Base-by-base conservation (phyloP, 768 basidiomycete species). In the Kwoniella sp. region DNA sequence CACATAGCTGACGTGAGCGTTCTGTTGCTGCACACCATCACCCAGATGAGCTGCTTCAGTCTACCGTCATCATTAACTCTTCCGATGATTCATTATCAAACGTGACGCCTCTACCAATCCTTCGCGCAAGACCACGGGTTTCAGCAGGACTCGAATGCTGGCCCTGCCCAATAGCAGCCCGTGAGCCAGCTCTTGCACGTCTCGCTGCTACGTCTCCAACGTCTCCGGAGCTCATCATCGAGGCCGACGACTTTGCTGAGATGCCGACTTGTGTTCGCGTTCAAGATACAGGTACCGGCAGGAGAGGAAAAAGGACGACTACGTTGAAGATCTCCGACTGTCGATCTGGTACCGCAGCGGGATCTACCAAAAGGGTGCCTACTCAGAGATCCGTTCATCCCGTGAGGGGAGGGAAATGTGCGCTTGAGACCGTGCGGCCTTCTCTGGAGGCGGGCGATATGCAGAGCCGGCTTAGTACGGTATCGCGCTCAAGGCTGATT, bases 371-470 rank as follows among this genome's bases (percentile, higher is more conserved):
- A 26, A 58, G 57, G 30, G 57, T 58, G 8, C 47, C 57, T 0
- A 58, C 57, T 7, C 57, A 58, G 57, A 58, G 48, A 48, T 58
- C 57, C 7, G 57, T 58, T 29, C 57, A 58, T 48, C 57, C 57
- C 8, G 23, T 22, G 28, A n/a, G 47, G 12, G 38, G 41, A 17
- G 12, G 25, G 2, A 22, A 30, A 17, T 17, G 41, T 45, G 20
- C 8, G 3, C 8, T 17, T 17, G 41, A 45, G 41, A 17, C n/a
- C n/a, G n/a, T n/a, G n/a, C n/a, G n/a, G n/a, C n/a, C n/a, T n/a
- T n/a, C n/a, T n/a, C n/a, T n/a, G n/a, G n/a, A n/a, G n/a, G n/a
- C n/a, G n/a, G n/a, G n/a, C n/a, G n/a, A n/a, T n/a, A n/a, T n/a
- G n/a, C n/a, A 20, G 9, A 17, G 29, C 48, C 57, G 38, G 28